Conservation (phyloP, 768 basidiomycete genomes). For the Suillus spraguei region DNA sequence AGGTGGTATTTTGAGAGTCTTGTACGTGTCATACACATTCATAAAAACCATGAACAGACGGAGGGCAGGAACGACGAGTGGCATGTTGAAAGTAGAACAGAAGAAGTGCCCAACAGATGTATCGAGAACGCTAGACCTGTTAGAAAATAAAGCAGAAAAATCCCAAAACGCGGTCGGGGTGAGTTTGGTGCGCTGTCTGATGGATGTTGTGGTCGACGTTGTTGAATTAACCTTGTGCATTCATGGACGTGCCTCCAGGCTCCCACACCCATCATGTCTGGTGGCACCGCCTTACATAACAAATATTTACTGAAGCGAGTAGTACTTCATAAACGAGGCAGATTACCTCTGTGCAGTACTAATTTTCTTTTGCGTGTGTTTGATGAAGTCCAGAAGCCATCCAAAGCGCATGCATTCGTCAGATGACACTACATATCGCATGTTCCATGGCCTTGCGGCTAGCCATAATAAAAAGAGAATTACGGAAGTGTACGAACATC, state of each 20-base stretch:
- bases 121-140: conserved; percentile 5
- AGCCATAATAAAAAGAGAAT: background rate
- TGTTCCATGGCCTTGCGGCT: background rate
- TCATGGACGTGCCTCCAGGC: conserved; percentile 7
- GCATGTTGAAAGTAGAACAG: conserved; percentile 45
- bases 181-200: conserved; percentile 12
- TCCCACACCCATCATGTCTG: conserved; percentile 16
- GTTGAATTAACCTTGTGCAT: conserved; percentile 1
- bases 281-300: conserved; percentile 26
- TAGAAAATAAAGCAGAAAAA: conserved; percentile 6
- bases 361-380: background rate
- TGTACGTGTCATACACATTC: conserved; percentile 85
- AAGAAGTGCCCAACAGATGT: conserved; percentile 15
- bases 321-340: background rate
- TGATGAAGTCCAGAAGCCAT: background rate
- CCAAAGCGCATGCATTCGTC: background rate
- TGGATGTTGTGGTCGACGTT: conserved; percentile 19
- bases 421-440: background rate
- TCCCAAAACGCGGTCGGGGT: conserved; percentile 11
- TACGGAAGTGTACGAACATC: background rate
- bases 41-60: conserved; percentile 72
- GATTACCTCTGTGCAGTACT: background rate
- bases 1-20: conserved; percentile 71
- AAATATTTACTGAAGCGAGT: background rate
- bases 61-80: conserved; percentile 65